Percentiles rank a stretch among this genome's conserved stretches.
Evolutionary conservation across 176 grass and related monocot genomes (phyloP).

Genomic region (Saccharum officinarum): DNA sequence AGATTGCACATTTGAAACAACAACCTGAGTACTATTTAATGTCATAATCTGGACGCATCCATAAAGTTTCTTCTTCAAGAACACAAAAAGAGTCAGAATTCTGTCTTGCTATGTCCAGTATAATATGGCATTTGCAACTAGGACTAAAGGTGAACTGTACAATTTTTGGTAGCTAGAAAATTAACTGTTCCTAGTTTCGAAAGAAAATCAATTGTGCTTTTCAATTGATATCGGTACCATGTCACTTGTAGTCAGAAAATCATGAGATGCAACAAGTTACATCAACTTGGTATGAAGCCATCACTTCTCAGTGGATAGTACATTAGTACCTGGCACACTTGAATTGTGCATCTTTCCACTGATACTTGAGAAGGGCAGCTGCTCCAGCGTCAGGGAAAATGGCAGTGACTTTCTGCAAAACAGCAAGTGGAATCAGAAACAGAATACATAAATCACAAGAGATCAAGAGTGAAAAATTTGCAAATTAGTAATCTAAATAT

Average conservation of each 20-base stretch:
- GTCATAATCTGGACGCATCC: neutral
- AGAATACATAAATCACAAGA: neutral
- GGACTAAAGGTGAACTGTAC: neutral
- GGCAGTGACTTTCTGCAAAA: constrained; percentile 75
- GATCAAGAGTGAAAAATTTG: neutral
- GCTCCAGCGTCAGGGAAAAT: constrained; percentile 93
- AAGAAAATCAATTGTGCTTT: neutral
- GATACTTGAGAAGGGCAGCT: constrained; percentile 88
- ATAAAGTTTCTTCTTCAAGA: neutral
- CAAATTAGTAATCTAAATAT: neutral
- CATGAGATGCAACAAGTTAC: neutral
- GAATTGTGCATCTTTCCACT: constrained; percentile 85
- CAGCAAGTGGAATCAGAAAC: constrained; percentile 19
- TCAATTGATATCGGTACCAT: neutral
- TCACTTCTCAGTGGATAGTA: neutral
- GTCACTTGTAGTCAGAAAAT: neutral
- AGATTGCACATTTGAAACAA: neutral
- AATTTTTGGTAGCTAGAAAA: neutral
- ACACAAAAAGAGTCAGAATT: neutral
- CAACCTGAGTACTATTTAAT: neutral
- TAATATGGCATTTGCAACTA: neutral
- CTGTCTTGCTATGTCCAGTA: neutral
- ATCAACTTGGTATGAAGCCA: neutral
- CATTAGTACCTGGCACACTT: constrained; percentile 82
- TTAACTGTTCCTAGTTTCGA: neutral